A percentile compares a stretch with the other conserved stretches of the same genome.
Conservation (phyloP, 2,329 filamentous ascomycete species). For the Hymenoscyphus fructigenus region DNA sequence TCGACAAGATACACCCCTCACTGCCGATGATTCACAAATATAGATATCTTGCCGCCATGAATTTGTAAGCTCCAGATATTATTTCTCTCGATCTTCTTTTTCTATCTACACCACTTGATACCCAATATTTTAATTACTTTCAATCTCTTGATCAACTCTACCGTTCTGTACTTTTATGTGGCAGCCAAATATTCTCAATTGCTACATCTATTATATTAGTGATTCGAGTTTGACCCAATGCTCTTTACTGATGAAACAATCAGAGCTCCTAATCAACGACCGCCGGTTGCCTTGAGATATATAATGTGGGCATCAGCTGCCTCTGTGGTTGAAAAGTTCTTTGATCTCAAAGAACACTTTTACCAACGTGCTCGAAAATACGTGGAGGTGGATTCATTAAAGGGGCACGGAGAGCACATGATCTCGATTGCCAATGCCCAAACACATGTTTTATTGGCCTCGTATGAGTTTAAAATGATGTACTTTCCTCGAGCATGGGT, state of each 20-base stretch:
- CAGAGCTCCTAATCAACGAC: conserved; percentile 77
- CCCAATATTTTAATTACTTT: background rate
- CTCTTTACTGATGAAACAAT: conserved; percentile 5
- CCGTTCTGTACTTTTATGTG: background rate
- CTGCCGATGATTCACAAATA: conserved; percentile 86
- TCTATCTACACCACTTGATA: background rate
- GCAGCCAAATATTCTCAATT: background rate
- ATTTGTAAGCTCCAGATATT: conserved; percentile 54
- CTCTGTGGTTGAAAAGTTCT: conserved; percentile 78
- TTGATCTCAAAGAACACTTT: conserved; percentile 78
- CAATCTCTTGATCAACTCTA: background rate
- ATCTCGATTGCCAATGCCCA: conserved; percentile 86
- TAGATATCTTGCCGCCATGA: conserved; percentile 85
- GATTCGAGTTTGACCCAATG: conserved; percentile 13
- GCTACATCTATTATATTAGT: background rate
- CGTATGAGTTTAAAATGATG: conserved; percentile 97
- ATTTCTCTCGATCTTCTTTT: background rate
- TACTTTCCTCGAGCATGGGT: conserved; percentile 96
- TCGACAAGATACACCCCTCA: conserved; percentile 84
- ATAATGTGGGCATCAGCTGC: conserved; percentile 96
- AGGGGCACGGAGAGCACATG: conserved; percentile 85
- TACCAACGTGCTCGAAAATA: conserved; percentile 90
- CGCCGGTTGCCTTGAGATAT: conserved; percentile 85
- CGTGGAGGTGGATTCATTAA: conserved; percentile 84
- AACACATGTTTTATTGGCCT: conserved; percentile 74